Base-by-base conservation (phyloP, 352 stramenopile species). In the Globisporangium cederbergense region DNA sequence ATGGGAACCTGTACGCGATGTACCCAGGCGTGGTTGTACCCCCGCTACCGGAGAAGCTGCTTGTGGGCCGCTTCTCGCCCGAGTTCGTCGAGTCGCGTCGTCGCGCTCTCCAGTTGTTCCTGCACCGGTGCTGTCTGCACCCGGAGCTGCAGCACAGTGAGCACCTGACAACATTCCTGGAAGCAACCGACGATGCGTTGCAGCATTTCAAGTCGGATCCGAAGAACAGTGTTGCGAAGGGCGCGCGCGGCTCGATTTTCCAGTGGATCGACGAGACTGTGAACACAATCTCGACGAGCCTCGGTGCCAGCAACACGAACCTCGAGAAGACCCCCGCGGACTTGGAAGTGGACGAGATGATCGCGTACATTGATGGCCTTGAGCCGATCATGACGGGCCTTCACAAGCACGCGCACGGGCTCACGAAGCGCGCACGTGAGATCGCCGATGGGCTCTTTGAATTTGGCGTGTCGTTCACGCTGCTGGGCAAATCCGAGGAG, bases 371-470 rank as follows among this genome's bases (percentile, higher is more conserved):
- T 72, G 93, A 98, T 74, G 89, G 88, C 1, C 72, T 99, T 1
- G 90, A 98, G 63, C 90, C 89, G 22, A 98, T 98, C 73, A 98
- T 98, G 86, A 94, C 91, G 62, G 93, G 94, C 5, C 83, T 99
- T 9, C 89, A 96, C 58, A 97, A 97, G 67, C 96, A 99, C 66
- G 93, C 95, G 0, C 86, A 95, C 58, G 90, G 84, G 20, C 79
- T 99, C 45, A 97, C 97, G 5, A 96, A 97, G 60, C 93, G 97
- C 56, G 91, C 89, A 1, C 85, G 96, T 4, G 96, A 98, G 80
- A 98, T 98, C 59, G 94, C 96, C 2, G 96, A 98, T 60, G 96
- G 95, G 16, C 72, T 98, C 1, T 98, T 98, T 71, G 96, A 99
- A 75, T 98, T 98, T 76, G 96, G 96, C 22, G 84, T 98, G 38